Evolutionary conservation across 441 rosid species (phyloP).

Genomic region (Arabidopsis lyrata): DNA sequence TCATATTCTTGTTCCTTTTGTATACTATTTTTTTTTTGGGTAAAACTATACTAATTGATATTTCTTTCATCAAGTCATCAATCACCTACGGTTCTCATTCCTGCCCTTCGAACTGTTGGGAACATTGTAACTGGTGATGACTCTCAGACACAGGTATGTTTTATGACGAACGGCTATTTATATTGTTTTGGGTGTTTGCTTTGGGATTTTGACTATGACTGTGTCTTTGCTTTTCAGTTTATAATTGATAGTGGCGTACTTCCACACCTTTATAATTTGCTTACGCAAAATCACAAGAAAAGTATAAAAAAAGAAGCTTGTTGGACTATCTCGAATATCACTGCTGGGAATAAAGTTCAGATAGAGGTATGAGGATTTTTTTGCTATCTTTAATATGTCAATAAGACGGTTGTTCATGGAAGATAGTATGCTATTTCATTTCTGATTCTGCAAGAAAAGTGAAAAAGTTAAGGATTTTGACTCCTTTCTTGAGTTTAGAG

Average conservation of each 20-base stretch:
- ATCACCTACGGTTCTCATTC: constrained; percentile 59
- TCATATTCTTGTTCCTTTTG: neutral
- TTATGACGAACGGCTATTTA: neutral
- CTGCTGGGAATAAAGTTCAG: constrained; percentile 66
- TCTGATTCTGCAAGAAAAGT: constrained; percentile 11
- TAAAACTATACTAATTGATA: constrained; percentile 18
- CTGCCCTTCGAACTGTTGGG: constrained; percentile 62
- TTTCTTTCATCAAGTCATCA: constrained; percentile 52
- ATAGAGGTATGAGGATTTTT: constrained; percentile 54
- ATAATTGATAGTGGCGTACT: constrained; percentile 70
- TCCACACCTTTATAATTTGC: constrained; percentile 59
- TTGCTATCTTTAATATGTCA: constrained; percentile 26
- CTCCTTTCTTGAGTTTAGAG: constrained; percentile 5
- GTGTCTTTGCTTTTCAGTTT: constrained; percentile 54
- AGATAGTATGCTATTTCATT: constrained; percentile 27
- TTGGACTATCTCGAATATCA: constrained; percentile 74
- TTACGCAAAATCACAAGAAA: constrained; percentile 66
- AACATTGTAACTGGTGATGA: constrained; percentile 65
- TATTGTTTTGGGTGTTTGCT: constrained; percentile 22
- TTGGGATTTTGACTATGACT: constrained; percentile 19
- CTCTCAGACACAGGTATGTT: constrained; percentile 60
- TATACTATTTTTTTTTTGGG: constrained; percentile 2
- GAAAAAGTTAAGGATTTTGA: neutral
- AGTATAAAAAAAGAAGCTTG: constrained; percentile 74
- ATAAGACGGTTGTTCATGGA: constrained; percentile 19